These are phyloP conservation scores for Plectosphaerella plurivora DNA, from an alignment of 2,329 filamentous ascomycete genomes.

Conservation along the genomic window DNA sequence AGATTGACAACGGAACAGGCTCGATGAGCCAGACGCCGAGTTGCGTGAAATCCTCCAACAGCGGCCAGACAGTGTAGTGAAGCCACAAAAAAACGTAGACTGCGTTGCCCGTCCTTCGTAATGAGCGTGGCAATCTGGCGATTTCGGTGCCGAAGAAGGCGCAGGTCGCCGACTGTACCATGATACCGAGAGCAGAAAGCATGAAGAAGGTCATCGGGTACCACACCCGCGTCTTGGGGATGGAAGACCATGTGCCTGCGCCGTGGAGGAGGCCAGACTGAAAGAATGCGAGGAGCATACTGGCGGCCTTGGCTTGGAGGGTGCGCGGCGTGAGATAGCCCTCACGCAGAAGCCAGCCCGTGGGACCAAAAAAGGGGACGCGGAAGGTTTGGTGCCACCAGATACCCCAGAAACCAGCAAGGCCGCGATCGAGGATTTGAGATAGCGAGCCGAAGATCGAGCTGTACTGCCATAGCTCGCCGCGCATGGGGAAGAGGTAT, in stretches of 20 bases:
- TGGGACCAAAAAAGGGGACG: conserved; percentile 61
- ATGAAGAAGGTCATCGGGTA: conserved; percentile 66
- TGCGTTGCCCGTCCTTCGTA: conserved; percentile 54
- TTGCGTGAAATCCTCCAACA: conserved; percentile 73
- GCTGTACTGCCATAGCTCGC: conserved; percentile 48
- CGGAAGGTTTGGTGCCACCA: conserved; percentile 95
- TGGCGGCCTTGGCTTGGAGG: conserved; percentile 24
- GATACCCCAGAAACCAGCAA: conserved; percentile 76
- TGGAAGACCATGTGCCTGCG: conserved; percentile 61
- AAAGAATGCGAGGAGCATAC: conserved; percentile 52
- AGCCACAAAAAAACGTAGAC: conserved; percentile 63
- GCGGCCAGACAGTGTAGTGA: conserved; percentile 55
- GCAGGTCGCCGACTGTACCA: conserved; percentile 47
- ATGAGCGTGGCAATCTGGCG: conserved; percentile 33
- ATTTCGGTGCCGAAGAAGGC: conserved; percentile 25
- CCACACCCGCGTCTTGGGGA: conserved; percentile 48
- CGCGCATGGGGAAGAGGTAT: conserved; percentile 45
- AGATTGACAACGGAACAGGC: conserved; percentile 69
- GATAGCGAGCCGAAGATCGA: conserved; percentile 50
- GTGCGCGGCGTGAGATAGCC: conserved; percentile 32
- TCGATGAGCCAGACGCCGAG: conserved; percentile 77
- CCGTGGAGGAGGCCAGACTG: conserved; percentile 68
- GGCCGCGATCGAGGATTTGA: conserved; percentile 61
- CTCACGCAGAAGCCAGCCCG: conserved; percentile 36
- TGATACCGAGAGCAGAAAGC: conserved; percentile 61